Evolutionary conservation across 164 flowering plant genomes (phyloP), one percentile per base, ranked within the genome.

Genomic region (Sedum album): DNA sequence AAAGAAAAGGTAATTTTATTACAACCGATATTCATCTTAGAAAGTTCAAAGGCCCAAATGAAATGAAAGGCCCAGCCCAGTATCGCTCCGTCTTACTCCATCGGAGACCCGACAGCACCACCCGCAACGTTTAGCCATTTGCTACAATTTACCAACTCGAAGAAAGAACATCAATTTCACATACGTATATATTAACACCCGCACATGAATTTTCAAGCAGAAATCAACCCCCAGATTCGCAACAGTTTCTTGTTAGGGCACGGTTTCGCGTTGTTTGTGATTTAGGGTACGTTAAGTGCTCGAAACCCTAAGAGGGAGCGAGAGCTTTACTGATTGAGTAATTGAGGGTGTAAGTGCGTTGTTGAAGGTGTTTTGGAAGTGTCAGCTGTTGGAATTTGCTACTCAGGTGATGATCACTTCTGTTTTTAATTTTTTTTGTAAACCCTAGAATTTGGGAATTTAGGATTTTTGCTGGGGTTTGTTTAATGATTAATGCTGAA

Each of bases 381-480:
- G 33, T 9, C 20, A 57, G 62, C 62, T 57, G 61, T 4, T 55
- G 31, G 31, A 55, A 55, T 55, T 57, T 14, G 33, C 62, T 26
- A 57, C 28, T 57, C 62, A 57, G 62, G 62, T 57, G 62, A 57
- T 57, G 62, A 57, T 57, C 33, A 28, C 4, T 57, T 28, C 20
- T n/a, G n/a, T 30, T 0, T 57, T 13, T 57, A 5, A 1, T 20
- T 17, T 26, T 20, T 57, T 57, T 14, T 0, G 62, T 7, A 26
- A 57, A 57, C 62, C 62, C 62, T 57, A 57, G 62, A 57, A 57
- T 57, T 57, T 57, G 62, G 62, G 62, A 2, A 11, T 57, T 44
- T 28, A 26, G 20, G 62, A 20, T 26, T 57, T 26, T 18, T 23
- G 61, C 6, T 57, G 33, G 18, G 33, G 18, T 26, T 57, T 13